phyloP scores from a whole-genome alignment of 129 eudicot species.

The Logfia minima region DNA sequence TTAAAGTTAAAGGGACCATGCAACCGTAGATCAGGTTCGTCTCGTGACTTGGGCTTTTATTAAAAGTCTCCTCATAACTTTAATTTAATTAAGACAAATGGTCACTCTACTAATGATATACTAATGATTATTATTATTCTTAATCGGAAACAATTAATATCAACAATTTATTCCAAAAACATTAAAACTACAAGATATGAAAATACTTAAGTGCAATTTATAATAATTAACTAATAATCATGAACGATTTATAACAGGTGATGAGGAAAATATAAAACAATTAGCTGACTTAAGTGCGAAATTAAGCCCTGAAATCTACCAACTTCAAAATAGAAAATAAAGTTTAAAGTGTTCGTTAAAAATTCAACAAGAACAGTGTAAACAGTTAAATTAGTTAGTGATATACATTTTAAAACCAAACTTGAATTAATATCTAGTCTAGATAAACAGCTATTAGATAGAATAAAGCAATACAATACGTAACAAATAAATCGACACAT shows the following conservation, averaged over 20 bases:
- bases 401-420: background rate
- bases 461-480: background rate
- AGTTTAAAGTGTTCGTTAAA: background rate
- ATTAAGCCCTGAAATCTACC: background rate
- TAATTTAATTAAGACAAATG: background rate
- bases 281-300: background rate
- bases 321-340: too few relatives aligned
- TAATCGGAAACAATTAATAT: too few relatives aligned
- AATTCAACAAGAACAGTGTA: background rate
- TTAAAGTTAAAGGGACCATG: conserved; percentile 14
- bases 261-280: too few relatives aligned
- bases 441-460: background rate
- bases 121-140: too few relatives aligned
- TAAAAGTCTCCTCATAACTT: conserved; percentile 20
- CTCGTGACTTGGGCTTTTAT: conserved; percentile 43
- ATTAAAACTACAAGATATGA: too few relatives aligned
- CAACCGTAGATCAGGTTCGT: conserved; percentile 40
- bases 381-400: background rate
- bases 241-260: background rate
- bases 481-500: background rate
- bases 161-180: too few relatives aligned
- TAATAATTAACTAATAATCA: too few relatives aligned
- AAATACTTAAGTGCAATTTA: too few relatives aligned
- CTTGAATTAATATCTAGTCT: background rate
- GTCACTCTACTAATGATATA: background rate